phyloP scores from a whole-genome alignment of 2,329 filamentous ascomycete species.

The Biscogniauxia sp. region DNA sequence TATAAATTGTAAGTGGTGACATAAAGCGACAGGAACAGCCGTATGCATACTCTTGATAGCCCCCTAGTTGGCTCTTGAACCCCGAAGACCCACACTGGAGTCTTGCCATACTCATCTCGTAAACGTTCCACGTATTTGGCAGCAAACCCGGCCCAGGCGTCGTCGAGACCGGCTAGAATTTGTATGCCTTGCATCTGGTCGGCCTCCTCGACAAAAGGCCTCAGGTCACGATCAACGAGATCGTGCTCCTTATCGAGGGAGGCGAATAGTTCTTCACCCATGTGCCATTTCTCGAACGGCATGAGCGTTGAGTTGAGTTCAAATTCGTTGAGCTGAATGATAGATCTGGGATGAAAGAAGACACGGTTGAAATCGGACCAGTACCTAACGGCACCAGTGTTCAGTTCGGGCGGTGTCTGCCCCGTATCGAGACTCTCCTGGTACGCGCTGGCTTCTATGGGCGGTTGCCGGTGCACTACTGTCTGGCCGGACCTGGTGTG shows the following conservation, averaged over 20 bases:
- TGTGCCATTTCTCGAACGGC: conserved; percentile 76
- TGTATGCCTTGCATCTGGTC: conserved; percentile 90
- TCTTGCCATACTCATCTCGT: conserved; percentile 88
- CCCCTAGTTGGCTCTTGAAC: conserved; percentile 61
- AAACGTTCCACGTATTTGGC: conserved; percentile 72
- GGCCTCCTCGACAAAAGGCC: conserved; percentile 87
- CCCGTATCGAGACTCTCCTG: conserved; percentile 77
- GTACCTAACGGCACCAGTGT: conserved; percentile 73
- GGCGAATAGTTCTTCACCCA: conserved; percentile 73
- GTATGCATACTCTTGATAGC: conserved; percentile 46
- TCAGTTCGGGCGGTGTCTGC: conserved; percentile 60
- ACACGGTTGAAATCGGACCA: conserved; percentile 95
- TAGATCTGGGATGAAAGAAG: conserved; percentile 87
- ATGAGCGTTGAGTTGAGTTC: conserved; percentile 76
- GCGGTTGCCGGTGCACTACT: conserved; percentile 64
- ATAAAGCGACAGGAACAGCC: background rate
- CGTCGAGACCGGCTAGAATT: conserved; percentile 67
- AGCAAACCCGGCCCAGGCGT: conserved; percentile 79
- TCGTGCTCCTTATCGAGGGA: conserved; percentile 77
- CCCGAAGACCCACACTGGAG: conserved; percentile 83
- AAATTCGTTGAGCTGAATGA: conserved; percentile 84
- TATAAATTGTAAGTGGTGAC: conserved; percentile 26
- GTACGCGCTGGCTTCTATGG: conserved; percentile 71
- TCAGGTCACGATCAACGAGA: conserved; percentile 83
- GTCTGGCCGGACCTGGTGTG: conserved; percentile 60